These are phyloP conservation scores for Didymella exigua DNA, from an alignment of 2,329 filamentous ascomycete genomes.

Conservation along the genomic window DNA sequence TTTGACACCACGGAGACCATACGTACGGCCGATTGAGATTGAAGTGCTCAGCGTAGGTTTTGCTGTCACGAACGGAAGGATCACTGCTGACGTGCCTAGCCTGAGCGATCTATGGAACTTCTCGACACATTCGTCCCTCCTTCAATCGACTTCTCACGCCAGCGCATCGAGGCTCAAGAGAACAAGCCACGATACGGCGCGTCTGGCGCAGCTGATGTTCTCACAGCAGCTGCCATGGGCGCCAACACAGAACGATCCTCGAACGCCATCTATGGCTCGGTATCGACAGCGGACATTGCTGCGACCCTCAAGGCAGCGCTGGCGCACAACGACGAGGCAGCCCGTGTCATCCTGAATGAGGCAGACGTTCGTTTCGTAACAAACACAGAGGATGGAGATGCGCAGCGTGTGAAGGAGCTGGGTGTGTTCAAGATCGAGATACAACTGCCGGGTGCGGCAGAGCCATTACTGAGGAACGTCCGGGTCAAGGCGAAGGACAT, in stretches of 20 bases:
- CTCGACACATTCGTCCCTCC: conserved; percentile 56
- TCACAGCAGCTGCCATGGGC: conserved; percentile 42
- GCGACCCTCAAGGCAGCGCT: conserved; percentile 56
- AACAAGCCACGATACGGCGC: conserved; percentile 41
- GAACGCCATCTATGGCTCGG: conserved; percentile 59
- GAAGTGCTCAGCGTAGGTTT: conserved; percentile 48
- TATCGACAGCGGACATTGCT: conserved; percentile 60
- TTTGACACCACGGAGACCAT: conserved; percentile 26
- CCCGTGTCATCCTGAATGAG: conserved; percentile 56
- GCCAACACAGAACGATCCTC: conserved; percentile 33
- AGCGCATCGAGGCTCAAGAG: conserved; percentile 49
- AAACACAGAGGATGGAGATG: conserved; percentile 43
- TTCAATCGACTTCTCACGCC: conserved; percentile 55
- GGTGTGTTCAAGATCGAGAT: conserved; percentile 61
- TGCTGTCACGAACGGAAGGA: background rate
- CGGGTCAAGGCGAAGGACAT: conserved; percentile 41
- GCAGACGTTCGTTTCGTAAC: conserved; percentile 58
- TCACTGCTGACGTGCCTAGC: conserved; percentile 38
- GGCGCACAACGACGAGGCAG: conserved; percentile 58
- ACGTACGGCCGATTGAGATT: conserved; percentile 49
- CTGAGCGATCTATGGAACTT: conserved; percentile 54
- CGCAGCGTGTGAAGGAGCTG: conserved; percentile 58
- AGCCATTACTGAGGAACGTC: conserved; percentile 40
- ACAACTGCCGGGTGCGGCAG: conserved; percentile 54
- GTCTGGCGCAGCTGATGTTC: conserved; percentile 44